Base-by-base conservation (phyloP, 495 filamentous ascomycete species). In the Penicillium antarcticum region DNA sequence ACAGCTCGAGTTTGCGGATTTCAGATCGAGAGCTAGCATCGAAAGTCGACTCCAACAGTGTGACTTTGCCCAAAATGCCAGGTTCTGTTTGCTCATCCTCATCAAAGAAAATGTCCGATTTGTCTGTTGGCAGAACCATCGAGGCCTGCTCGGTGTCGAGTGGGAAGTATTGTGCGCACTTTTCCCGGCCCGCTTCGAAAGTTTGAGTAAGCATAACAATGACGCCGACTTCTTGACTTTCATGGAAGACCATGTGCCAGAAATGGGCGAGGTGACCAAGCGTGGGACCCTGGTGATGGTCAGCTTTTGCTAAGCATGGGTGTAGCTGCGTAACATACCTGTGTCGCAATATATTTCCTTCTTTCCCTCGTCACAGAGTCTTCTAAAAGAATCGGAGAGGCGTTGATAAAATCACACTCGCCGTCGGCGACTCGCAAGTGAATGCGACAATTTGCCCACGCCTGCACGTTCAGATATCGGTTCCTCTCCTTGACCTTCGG, bases 181-280 rank as follows among this genome's bases (percentile, higher is more conserved):
- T 97, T 58, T 96, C 89, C 55, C 78, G 76, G n/a, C 80, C 83
- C 2, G 77, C 72, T 65, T 96, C 92, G 53, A 88, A 83, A 1
- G 89, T 95, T 62, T 92, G 88, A 17, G 92, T 97, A 54, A 97
- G 81, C 95, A 97, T 97, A 24, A 97, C 86, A 44, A 99, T 87
- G 18, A 99, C 90, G 2, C 83, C 89, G 0, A 89, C 85, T 32
- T 84, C 84, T 18, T 78, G 68, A 19, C 84, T 85, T 70, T 97
- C 90, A 49, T 95, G 85, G 69, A 89, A 89, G 23, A 96, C 75
- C 94, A 99, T 99, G 55, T 94, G 89, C 91, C 92, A 99, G 37
- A 95, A 87, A 61, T 96, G 88, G 55, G 84, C 79, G 33, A 84
- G 74, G 33, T 76, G 64, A 6, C 78, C 75, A 53, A 77, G 66